Percentiles rank a stretch among this genome's conserved stretches.
These are phyloP conservation scores for Sporobolomyces roseus DNA, from an alignment of 768 basidiomycete species.

Conservation along the genomic window DNA sequence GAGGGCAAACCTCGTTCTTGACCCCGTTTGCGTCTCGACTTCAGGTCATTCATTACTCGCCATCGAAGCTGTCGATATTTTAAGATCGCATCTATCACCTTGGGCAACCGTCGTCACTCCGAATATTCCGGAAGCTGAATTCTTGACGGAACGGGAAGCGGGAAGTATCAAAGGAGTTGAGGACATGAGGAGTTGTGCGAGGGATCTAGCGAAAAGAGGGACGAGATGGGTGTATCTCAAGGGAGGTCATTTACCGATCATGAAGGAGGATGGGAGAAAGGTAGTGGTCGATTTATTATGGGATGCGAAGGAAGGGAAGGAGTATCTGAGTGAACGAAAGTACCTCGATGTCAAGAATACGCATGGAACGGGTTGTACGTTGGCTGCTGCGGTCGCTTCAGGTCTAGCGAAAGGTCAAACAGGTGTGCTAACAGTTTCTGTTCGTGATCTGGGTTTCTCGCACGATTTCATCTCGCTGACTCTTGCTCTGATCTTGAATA, in stretches of 20 bases:
- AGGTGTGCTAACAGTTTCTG: conserved; percentile 49
- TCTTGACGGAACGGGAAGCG: conserved; percentile 56
- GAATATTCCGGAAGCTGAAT: conserved; percentile 73
- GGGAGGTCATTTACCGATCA: conserved; percentile 67
- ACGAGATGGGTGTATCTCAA: conserved; percentile 68
- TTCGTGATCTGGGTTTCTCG: background rate
- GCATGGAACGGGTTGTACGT: conserved; percentile 80
- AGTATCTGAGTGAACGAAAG: conserved; percentile 42
- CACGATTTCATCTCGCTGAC: background rate
- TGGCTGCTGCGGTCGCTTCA: conserved; percentile 75
- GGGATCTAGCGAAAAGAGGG: conserved; percentile 55
- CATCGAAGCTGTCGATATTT: conserved; percentile 59
- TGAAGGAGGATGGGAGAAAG: conserved; percentile 21
- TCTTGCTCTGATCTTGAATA: no score
- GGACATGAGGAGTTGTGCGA: conserved; percentile 61
- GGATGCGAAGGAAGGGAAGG: conserved; percentile 47
- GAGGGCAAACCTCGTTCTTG: conserved; percentile 62
- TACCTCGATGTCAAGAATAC: conserved; percentile 64
- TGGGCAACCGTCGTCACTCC: conserved; percentile 72
- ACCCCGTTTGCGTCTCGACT: conserved; percentile 88
- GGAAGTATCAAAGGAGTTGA: conserved; percentile 33
- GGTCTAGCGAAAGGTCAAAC: conserved; percentile 57
- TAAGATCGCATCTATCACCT: conserved; percentile 67
- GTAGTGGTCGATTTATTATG: conserved; percentile 67
- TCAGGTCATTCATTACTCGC: conserved; percentile 76